Evolutionary conservation across 2,329 filamentous ascomycete genomes (phyloP).

Genomic region (Aspergillus pseudoviridinutans): DNA sequence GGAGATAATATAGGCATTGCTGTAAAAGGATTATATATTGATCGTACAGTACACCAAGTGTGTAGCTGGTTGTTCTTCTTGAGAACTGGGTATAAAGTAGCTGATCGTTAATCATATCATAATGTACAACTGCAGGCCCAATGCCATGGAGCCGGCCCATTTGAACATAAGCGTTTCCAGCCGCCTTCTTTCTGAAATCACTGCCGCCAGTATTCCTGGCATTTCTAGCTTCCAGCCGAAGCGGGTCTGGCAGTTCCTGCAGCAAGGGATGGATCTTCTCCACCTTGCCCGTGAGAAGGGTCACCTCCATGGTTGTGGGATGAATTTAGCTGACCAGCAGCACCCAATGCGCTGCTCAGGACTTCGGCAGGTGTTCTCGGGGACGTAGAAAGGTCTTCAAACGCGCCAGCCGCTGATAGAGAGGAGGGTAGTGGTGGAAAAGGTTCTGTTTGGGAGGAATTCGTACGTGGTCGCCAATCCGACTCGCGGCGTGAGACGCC

Average conservation of each 20-base stretch:
- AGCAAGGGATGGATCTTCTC: not conserved
- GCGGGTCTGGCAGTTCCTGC: not conserved
- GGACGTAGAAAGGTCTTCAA: not conserved
- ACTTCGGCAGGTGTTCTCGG: conserved; percentile 1
- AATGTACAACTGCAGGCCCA: conserved; percentile 2
- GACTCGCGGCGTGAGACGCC: conserved; percentile 10
- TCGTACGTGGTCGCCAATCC: conserved; percentile 10
- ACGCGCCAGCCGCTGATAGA: conserved; percentile 4
- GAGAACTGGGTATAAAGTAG: conserved; percentile 5
- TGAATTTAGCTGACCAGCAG: not conserved
- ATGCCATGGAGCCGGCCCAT: not conserved
- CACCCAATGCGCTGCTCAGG: not conserved
- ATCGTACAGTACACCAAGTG: not conserved
- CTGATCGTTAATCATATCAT: conserved; percentile 15
- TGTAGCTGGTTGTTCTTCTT: not conserved
- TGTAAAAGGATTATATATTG: not conserved
- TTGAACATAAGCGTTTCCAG: not conserved
- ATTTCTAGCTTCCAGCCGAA: not conserved
- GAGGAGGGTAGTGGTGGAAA: conserved; percentile 31
- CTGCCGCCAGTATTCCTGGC: not conserved
- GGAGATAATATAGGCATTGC: too few species aligned
- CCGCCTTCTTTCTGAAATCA: not conserved
- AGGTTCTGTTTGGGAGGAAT: conserved; percentile 26
- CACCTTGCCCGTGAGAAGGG: not conserved
- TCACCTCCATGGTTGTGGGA: not conserved